Conservation (phyloP, 768 basidiomycete genomes). For the Lyophyllum atratum region DNA sequence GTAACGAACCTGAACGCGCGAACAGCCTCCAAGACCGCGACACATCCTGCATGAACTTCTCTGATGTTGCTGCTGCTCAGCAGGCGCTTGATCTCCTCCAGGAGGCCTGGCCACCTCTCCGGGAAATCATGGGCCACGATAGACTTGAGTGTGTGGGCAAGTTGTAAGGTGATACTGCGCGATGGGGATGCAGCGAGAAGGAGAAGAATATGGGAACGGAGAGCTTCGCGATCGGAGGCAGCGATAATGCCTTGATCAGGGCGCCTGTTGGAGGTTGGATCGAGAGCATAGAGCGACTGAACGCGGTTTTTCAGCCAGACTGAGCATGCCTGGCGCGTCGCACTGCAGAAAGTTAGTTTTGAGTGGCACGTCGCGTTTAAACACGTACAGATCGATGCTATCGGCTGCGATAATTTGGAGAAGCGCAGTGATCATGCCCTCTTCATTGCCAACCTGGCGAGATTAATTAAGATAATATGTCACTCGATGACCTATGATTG, state of each 20-base stretch:
- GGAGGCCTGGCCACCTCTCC: conserved; percentile 66
- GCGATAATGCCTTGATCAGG: conserved; percentile 67
- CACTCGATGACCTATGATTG: conserved; percentile 5
- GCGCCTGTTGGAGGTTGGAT: conserved; percentile 38
- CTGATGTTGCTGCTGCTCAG: conserved; percentile 64
- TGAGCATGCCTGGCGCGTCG: conserved; percentile 81
- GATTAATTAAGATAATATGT: conserved; percentile 1
- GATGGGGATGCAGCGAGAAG: conserved; percentile 71
- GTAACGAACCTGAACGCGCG: conserved; percentile 68
- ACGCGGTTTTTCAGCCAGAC: conserved; percentile 94
- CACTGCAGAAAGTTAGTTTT: conserved; percentile 37
- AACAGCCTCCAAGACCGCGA: conserved; percentile 76
- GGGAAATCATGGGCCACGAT: conserved; percentile 81
- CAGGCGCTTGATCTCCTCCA: conserved; percentile 67
- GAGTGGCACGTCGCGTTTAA: conserved; percentile 32
- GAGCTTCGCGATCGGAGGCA: conserved; percentile 68
- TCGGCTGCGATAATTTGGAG: conserved; percentile 84
- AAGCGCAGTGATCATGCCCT: conserved; percentile 82
- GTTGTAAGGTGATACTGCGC: conserved; percentile 70
- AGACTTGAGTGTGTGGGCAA: conserved; percentile 72
- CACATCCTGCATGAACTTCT: conserved; percentile 80
- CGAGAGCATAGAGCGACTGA: conserved; percentile 60
- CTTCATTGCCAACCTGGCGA: conserved; percentile 69
- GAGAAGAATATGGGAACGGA: conserved; percentile 67
- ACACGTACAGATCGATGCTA: conserved; percentile 73